A percentile compares a stretch with the other conserved stretches of the same genome.
phyloP scores from a whole-genome alignment of 2,329 filamentous ascomycete genomes.

The Sporothrix sp. region DNA sequence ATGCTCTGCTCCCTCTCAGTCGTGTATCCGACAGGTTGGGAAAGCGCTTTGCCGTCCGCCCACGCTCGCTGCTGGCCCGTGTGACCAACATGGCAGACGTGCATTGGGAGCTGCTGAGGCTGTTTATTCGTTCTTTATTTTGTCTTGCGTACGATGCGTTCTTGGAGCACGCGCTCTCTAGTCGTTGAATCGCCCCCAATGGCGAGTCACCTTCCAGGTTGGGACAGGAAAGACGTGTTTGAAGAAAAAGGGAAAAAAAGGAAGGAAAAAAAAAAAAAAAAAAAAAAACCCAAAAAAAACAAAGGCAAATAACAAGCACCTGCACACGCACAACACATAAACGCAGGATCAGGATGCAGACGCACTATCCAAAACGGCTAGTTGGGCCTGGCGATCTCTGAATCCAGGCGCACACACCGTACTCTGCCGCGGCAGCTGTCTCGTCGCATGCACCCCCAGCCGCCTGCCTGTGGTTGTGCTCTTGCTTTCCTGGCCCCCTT shows the following conservation, averaged over 20 bases:
- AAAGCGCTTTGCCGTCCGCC: background rate
- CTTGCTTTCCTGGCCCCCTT: background rate
- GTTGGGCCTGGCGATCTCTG: background rate
- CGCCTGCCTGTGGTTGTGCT: background rate
- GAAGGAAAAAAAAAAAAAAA: background rate
- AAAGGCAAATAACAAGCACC: background rate
- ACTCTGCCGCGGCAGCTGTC: background rate
- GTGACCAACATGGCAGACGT: background rate
- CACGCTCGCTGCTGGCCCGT: background rate
- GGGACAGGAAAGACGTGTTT: background rate
- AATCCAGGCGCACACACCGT: background rate
- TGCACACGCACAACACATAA: background rate
- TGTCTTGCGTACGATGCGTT: background rate
- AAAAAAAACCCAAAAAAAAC: background rate
- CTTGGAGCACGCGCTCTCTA: background rate
- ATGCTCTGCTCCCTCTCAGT: background rate
- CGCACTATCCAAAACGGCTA: background rate
- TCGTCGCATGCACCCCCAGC: no score
- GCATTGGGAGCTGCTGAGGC: background rate
- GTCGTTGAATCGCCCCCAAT: background rate
- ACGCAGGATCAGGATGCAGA: constrained; percentile 1
- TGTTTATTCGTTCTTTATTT: background rate
- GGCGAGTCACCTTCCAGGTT: background rate
- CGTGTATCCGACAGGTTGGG: constrained; percentile 1
- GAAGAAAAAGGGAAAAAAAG: background rate